Conservation (phyloP, 2,329 filamentous ascomycete genomes). For the Beauveria pseudobassiana region DNA sequence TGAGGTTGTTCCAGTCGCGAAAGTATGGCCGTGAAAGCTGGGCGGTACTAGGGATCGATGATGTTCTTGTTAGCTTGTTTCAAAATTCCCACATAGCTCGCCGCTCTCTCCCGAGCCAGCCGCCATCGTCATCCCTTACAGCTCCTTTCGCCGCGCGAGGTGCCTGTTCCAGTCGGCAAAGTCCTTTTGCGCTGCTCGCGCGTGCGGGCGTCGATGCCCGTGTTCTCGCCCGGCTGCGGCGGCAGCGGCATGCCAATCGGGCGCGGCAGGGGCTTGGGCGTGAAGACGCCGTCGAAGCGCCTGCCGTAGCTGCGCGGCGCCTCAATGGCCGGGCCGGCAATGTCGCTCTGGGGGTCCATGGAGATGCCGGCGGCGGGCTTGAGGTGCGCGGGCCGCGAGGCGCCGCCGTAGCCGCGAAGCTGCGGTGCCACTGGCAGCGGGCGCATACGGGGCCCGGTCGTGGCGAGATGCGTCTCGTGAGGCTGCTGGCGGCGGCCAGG, state of each 20-base stretch:
- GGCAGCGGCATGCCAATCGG: constrained; percentile 77
- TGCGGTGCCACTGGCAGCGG: constrained; percentile 43
- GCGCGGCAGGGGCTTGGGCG: constrained; percentile 52
- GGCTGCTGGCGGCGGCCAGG: constrained; percentile 19
- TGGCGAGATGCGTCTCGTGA: constrained; percentile 20
- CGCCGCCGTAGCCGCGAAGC: constrained; percentile 34
- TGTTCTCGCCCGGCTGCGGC: constrained; percentile 73
- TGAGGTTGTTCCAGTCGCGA: constrained; percentile 85
- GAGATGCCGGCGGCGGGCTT: constrained; percentile 29
- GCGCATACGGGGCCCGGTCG: constrained; percentile 28
- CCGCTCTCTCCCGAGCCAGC: too few relatives aligned
- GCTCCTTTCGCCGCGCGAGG: constrained; percentile 62
- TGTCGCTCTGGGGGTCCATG: constrained; percentile 29
- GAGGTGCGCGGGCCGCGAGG: constrained; percentile 16
- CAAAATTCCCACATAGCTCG: neutral
- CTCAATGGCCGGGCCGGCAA: constrained; percentile 42
- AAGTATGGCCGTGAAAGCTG: constrained; percentile 86
- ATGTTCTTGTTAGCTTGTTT: neutral
- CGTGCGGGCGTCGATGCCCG: constrained; percentile 62
- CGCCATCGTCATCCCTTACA: constrained; percentile 45
- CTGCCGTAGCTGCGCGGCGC: constrained; percentile 55
- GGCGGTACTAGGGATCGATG: constrained; percentile 45
- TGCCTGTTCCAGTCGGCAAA: constrained; percentile 84
- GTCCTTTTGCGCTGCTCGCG: constrained; percentile 66
- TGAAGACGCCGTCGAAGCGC: constrained; percentile 43